A percentile compares a stretch with the other conserved stretches of the same genome.
Evolutionary conservation across 208 protist genomes (phyloP).

Genomic region (Trypanosoma cruzi): DNA sequence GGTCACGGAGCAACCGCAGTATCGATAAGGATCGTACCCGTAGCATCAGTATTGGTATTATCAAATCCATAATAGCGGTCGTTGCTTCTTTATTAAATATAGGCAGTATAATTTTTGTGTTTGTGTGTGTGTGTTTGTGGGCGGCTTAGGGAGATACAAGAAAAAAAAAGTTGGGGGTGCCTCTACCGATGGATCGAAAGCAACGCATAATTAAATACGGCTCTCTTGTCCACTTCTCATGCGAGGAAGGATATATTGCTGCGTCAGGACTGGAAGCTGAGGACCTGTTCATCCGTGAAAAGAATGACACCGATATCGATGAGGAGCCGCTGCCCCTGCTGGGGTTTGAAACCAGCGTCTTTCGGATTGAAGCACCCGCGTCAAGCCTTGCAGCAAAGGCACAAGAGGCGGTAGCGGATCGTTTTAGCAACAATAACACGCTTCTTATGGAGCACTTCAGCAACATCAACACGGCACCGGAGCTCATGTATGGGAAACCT

Average conservation of each 20-base stretch:
- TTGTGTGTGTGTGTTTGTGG: not conserved
- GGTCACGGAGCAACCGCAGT: too few species aligned
- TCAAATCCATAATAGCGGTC: too few species aligned
- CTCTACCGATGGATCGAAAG: conserved; percentile 46
- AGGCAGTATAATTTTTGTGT: conserved; percentile 5
- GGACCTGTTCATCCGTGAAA: conserved; percentile 49
- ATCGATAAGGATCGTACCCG: too few species aligned
- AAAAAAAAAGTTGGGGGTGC: conserved; percentile 10
- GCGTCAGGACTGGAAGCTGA: conserved; percentile 48
- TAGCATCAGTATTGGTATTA: too few species aligned
- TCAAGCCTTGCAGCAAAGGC: conserved; percentile 22
- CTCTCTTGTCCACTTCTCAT: conserved; percentile 62
- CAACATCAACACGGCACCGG: conserved; percentile 32
- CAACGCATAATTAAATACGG: conserved; percentile 53
- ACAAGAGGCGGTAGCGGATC: not conserved
- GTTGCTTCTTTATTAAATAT: too few species aligned
- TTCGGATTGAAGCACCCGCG: conserved; percentile 47
- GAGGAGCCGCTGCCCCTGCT: conserved; percentile 58
- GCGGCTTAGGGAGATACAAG: not conserved
- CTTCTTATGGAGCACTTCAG: conserved; percentile 29
- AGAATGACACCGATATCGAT: conserved; percentile 35
- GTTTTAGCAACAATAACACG: conserved; percentile 3
- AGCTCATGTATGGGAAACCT: conserved; percentile 66
- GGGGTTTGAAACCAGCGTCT: conserved; percentile 56
- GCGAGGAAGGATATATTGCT: conserved; percentile 67